A percentile compares a stretch with the other conserved stretches of the same genome.
phyloP scores from a whole-genome alignment of 306 rosid genomes.

The Sesbania bispinosa region DNA sequence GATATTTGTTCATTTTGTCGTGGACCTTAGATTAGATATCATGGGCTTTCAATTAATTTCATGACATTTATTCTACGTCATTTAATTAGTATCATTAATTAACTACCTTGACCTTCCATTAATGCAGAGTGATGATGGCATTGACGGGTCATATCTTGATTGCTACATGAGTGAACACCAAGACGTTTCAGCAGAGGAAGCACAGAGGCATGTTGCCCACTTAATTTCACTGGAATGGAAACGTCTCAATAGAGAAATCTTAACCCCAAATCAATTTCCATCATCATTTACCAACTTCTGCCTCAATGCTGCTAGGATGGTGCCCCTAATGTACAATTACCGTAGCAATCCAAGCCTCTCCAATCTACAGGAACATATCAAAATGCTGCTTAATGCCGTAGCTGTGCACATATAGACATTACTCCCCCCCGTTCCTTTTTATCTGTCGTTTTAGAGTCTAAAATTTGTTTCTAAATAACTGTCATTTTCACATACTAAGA shows the following conservation, averaged over 20 bases:
- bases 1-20: too few relatives aligned
- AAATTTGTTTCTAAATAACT: too few relatives aligned
- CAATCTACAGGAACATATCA: constrained; percentile 34
- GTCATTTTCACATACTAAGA: too few relatives aligned
- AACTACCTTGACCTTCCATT: background rate
- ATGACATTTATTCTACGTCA: too few relatives aligned
- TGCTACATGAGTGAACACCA: constrained; percentile 42
- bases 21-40: too few relatives aligned
- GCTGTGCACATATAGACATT: background rate
- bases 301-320: constrained; percentile 51
- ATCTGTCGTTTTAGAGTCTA: too few relatives aligned
- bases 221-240: constrained; percentile 56
- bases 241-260: constrained; percentile 36
- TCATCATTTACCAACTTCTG: constrained; percentile 35
- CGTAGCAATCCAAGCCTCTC: constrained; percentile 37
- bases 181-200: constrained; percentile 19
- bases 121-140: constrained; percentile 38
- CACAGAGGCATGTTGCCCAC: constrained; percentile 17
- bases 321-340: constrained; percentile 47
- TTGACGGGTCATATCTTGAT: constrained; percentile 53
- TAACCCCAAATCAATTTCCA: constrained; percentile 37
- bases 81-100: too few relatives aligned
- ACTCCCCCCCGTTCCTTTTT: too few relatives aligned
- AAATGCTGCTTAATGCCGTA: constrained; percentile 21
- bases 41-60: too few relatives aligned